Evolutionary conservation across 1,284 basidiomycete species (phyloP).

Genomic region (Leccinum subrobustum): DNA sequence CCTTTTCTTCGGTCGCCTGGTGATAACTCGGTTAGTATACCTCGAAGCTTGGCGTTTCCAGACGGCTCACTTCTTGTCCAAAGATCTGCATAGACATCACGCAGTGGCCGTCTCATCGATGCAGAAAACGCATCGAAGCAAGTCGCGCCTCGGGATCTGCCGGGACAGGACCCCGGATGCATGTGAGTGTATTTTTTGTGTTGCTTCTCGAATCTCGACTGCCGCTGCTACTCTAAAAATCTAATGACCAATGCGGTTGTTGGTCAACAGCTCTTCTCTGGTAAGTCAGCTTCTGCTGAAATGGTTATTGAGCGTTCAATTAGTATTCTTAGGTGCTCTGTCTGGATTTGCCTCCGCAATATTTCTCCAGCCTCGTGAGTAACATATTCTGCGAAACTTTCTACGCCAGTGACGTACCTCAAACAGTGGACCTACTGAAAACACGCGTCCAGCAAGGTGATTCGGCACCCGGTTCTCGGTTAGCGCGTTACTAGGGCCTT

Average conservation of each 20-base stretch:
- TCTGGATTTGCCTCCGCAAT: slow-evolving; percentile 75
- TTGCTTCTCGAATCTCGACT: neutral
- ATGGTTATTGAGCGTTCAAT: neutral
- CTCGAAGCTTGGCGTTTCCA: neutral
- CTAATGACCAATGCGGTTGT: slow-evolving; percentile 37
- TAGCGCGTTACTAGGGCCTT: slow-evolving; percentile 15
- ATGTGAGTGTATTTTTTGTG: neutral
- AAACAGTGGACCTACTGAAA: slow-evolving; percentile 83
- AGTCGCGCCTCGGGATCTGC: neutral
- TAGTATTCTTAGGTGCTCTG: slow-evolving; percentile 53
- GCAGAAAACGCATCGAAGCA: neutral
- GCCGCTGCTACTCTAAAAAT: too few relatives aligned
- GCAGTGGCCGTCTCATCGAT: neutral
- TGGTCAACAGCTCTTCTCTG: slow-evolving; percentile 70
- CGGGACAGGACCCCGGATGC: neutral
- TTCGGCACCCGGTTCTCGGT: slow-evolving; percentile 39
- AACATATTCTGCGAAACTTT: neutral
- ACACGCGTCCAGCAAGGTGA: slow-evolving; percentile 84
- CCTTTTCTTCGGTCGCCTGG: slow-evolving; percentile 94
- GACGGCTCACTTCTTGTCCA: slow-evolving; percentile 36
- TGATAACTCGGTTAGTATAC: slow-evolving; percentile 11
- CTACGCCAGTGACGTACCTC: neutral
- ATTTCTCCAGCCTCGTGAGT: slow-evolving; percentile 74
- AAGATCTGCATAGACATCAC: slow-evolving; percentile 50
- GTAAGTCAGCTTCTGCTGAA: slow-evolving; percentile 33